These are phyloP conservation scores for Panellus pusillus DNA, from an alignment of 768 basidiomycete genomes.

Conservation along the genomic window DNA sequence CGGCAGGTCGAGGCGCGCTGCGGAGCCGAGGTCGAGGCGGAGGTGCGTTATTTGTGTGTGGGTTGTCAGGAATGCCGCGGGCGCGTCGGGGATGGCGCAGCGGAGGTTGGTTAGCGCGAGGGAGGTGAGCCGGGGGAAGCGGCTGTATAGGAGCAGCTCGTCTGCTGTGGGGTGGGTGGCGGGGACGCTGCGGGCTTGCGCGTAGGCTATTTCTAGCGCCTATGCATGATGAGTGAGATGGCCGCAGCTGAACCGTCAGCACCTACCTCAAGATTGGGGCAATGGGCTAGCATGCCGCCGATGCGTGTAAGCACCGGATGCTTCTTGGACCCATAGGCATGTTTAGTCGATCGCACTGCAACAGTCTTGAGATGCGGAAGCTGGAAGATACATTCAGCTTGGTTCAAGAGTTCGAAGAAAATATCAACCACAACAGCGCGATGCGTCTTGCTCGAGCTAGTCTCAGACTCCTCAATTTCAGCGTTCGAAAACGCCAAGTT, in stretches of 20 bases:
- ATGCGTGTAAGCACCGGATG: constrained; percentile 53
- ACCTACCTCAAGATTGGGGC: constrained; percentile 56
- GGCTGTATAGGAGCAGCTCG: constrained; percentile 55
- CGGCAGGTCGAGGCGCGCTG: constrained; percentile 31
- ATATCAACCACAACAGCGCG: constrained; percentile 24
- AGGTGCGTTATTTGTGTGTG: constrained; percentile 57
- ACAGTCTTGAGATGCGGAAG: constrained; percentile 45
- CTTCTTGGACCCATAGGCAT: constrained; percentile 54
- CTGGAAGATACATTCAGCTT: constrained; percentile 29
- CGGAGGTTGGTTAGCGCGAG: constrained; percentile 56
- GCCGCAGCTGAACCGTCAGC: background rate
- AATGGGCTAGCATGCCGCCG: constrained; percentile 50
- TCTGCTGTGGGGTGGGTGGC: constrained; percentile 46
- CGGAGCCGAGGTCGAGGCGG: constrained; percentile 47
- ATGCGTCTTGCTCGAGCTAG: constrained; percentile 13
- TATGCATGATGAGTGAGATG: constrained; percentile 10
- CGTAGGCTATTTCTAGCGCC: constrained; percentile 48
- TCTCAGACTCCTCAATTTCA: constrained; percentile 4
- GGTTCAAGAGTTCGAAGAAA: constrained; percentile 1
- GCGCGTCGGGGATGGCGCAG: constrained; percentile 41
- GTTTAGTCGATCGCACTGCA: constrained; percentile 51
- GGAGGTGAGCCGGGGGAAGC: constrained; percentile 55
- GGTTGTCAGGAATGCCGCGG: constrained; percentile 50
- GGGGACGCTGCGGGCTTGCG: constrained; percentile 33
- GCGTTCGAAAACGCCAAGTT: constrained; percentile 47